Evolutionary conservation across 257 asterid genomes (phyloP), one percentile per base, ranked within the genome.

Genomic region (Plantago major): DNA sequence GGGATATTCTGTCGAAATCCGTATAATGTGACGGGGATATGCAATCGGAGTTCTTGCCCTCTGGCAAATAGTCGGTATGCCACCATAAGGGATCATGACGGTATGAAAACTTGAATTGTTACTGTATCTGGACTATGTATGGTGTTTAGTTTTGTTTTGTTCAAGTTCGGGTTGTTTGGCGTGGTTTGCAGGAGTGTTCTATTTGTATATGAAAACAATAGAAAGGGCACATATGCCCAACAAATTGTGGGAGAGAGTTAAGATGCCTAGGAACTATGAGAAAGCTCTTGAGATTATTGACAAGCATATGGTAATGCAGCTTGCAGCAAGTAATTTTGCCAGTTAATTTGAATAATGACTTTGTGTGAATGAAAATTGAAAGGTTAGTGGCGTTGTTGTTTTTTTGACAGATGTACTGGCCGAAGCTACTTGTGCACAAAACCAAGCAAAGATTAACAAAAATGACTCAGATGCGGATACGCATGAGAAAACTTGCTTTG

Each of bases 211-310:
- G 97, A 93, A 93, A 80, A 90, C 96, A 7, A 90, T 93, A 70
- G 99, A 93, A 61, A 93, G 99, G 81, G 96, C 99, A 4, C 99
- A 93, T 67, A 83, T 87, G 96, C 97, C 99, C 43, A 87, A 84
- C 76, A 90, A 87, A 70, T 68, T 93, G 70, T 89, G 99, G 99
- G 96, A 93, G 79, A 81, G 96, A 76, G 90, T 93, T 64, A 93
- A 93, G 67, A 71, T 93, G 84, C 97, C 96, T 1, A 81, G 90
- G 66, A 90, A 90, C 73, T 93, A 93, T 58, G 97, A 76, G 62
- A 82, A 82, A 71, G 94, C 97, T 54, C 95, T 87, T 48, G 97
- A 87, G 85, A 67, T 85, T 52, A 93, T 93, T 55, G 97, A 89
- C 89, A 93, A 87, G 62, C 95, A 90, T 76, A 60, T 93, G 99